Evolutionary conservation across 306 rosid genomes (phyloP), one percentile per base, ranked within the genome.

Genomic region (Medicago lupulina): DNA sequence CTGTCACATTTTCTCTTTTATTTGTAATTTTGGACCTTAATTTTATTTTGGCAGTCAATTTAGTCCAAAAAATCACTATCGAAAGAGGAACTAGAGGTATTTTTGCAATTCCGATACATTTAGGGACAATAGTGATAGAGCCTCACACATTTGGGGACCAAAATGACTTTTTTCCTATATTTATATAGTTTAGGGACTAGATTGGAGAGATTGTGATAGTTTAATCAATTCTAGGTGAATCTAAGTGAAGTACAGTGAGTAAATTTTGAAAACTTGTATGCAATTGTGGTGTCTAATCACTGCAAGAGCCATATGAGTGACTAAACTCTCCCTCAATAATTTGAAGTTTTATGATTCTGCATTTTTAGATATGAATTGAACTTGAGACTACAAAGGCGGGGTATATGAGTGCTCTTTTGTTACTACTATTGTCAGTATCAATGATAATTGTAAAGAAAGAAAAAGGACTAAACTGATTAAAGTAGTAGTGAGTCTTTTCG

Each of bases 211-310:
- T 15, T 15, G 51, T 13, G 51, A 46, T 46, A 46, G 16, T 5
- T 12, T 46, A 46, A 15, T 43, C 49, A 25, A 12, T 62, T 54
- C 57, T 43, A 31, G 17, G 15, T 76, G 31, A 73, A 50, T 31
- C 23, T 8, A 54, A 71, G 64, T 60, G n/a, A 41, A 61, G 53
- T 61, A 34, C 44, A 14, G 44, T 58, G 64, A 18, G 62, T 21
- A 61, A 11, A 14, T 60, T 46, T 77, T 18, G 69, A 63, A 34
- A 34, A 34, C 40, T 28, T 59, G 65, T 17, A 59, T 10, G 2
- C 65, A 12, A 25, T 13, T 59, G 65, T 13, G 38, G 40, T 19
- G 14, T 18, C 34, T 10, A 19, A 55, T 55, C 14, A 47, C 25
- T 10, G 4, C 17, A 9, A n/a, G 31, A 55, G 28, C 11, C 23